These are phyloP conservation scores for Ceratobasidium sp. DNA, from an alignment of 1,284 basidiomycete genomes.

Conservation along the genomic window DNA sequence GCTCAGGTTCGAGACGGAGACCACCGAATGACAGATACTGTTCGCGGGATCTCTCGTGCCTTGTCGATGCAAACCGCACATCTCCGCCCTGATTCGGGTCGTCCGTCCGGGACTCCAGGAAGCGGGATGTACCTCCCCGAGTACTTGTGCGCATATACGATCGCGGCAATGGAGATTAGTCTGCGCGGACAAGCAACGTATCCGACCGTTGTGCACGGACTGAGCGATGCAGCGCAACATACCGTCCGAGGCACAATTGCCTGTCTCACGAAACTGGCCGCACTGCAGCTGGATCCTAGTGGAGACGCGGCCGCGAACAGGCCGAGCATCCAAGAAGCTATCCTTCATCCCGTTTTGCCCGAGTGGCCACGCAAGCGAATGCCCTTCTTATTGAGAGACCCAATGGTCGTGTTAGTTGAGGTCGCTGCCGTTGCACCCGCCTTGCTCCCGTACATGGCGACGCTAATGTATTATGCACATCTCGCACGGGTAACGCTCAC, in stretches of 20 bases:
- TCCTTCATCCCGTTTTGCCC: constrained; percentile 84
- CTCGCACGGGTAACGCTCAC: constrained; percentile 83
- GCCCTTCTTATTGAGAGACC: constrained; percentile 82
- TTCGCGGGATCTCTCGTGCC: constrained; percentile 70
- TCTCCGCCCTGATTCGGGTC: constrained; percentile 73
- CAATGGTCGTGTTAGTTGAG: constrained; percentile 85
- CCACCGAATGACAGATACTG: constrained; percentile 76
- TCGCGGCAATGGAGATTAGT: constrained; percentile 80
- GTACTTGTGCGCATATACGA: constrained; percentile 87
- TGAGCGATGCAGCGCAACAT: constrained; percentile 66
- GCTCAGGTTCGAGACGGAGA: constrained; percentile 60
- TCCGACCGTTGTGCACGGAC: constrained; percentile 67
- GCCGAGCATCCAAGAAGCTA: constrained; percentile 67
- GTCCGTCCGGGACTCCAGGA: constrained; percentile 71
- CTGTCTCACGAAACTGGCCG: constrained; percentile 70
- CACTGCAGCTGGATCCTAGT: constrained; percentile 69
- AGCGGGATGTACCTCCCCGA: constrained; percentile 85
- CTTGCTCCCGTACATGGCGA: constrained; percentile 80
- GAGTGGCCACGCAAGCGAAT: constrained; percentile 80
- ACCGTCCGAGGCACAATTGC: constrained; percentile 73
- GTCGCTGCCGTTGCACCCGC: constrained; percentile 86
- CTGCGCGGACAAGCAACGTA: constrained; percentile 66
- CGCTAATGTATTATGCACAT: constrained; percentile 86
- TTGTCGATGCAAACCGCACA: constrained; percentile 76
- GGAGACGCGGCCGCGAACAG: constrained; percentile 65